Evolutionary conservation across 83 land plant genomes (phyloP), one percentile per base, ranked within the genome.

Genomic region (Larix sibirica): DNA sequence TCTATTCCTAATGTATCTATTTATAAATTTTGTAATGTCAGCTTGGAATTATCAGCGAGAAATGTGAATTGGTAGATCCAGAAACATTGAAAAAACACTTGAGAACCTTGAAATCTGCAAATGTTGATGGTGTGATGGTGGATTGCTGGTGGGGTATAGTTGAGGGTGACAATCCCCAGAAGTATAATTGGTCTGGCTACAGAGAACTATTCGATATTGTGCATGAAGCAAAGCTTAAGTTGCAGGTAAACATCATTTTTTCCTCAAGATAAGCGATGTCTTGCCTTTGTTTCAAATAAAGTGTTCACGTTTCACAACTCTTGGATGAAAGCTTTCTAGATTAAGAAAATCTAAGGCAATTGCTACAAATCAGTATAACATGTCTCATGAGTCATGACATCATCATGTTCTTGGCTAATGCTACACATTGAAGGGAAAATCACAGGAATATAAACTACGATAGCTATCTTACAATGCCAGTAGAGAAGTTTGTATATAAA

Each of bases 101-200:
- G 60, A 82, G 82, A 61, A 68, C 80, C 3, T 80, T 96, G 83
- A 96, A 96, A 80, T 88, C 92, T 47, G 80, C 86, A 23, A 90
- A 88, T 83, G 92, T 95, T 36, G 98, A 95, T 87, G 98, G 98
- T 50, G 89, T 95, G 5, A 91, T 87, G 95, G 96, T 95, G 63
- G 95, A 95, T 84, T 94, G 96, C 81, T 95, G 98, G 94, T 95
- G 98, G 96, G 96, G 98, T 42, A 90, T 94, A 70, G 98, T 95
- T 17, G 98, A 95, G 78, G 89, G 90, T 68, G 89, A 95, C 77
- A 71, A 80, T 40, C 96, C 98, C 2, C 96, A 88, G 47, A 86
- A 90, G 81, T 95, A 94, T 80, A 90, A 94, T 65, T 94, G 98
- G 98, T 85, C 84, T 85, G 98, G 94, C 54, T 94, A 94, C 80